Base-by-base conservation (phyloP, 768 basidiomycete genomes). In the Pleurotus pulmonarius region DNA sequence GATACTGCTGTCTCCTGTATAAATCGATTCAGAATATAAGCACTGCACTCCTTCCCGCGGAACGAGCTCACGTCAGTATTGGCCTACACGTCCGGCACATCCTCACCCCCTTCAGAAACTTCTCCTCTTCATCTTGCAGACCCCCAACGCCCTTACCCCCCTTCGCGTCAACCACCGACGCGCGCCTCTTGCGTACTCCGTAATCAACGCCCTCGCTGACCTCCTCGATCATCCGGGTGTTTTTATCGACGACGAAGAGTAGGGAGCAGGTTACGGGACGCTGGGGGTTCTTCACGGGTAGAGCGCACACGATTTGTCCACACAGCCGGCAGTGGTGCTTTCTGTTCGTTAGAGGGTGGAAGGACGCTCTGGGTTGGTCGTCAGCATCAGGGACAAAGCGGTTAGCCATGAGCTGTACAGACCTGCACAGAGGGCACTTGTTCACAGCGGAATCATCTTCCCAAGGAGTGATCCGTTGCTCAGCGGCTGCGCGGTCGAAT, bases 291-390 rank as follows among this genome's bases (percentile, higher is more conserved):
- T 90, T 93, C 9, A 86, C 75, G 0, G 94, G 92, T 4, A 97
- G 77, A 1, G 94, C 89, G 65, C 96, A 98, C 11, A 98, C 85
- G 40, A 98, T 90, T 55, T 87, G 79, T 0, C 96, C 96, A 62
- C 96, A 98, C 12, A 98, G 75, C 7, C 96, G 86, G 67, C 96
- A 98, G 66, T 98, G 96, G 63, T 98, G 96, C 72, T 96, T 96
- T 12, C 96, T 85, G 62, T 94, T 96, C 1, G 93, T 92, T 2
- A 98, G 72, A 0, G 91, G 83, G 65, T 94, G 90, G 67, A 98
- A 98, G 1, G 88, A 83, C 49, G 82, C 78, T 61, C 83, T 84
- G 56, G 45, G 29, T 40, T 11, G 11, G 11, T 8, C 29, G 11
- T 34, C 29, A 34, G 29, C 3, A 29, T 29, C 29, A 29, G 8